Conservation (phyloP, 805 yeast species). For the Ogataea dorogensis region DNA sequence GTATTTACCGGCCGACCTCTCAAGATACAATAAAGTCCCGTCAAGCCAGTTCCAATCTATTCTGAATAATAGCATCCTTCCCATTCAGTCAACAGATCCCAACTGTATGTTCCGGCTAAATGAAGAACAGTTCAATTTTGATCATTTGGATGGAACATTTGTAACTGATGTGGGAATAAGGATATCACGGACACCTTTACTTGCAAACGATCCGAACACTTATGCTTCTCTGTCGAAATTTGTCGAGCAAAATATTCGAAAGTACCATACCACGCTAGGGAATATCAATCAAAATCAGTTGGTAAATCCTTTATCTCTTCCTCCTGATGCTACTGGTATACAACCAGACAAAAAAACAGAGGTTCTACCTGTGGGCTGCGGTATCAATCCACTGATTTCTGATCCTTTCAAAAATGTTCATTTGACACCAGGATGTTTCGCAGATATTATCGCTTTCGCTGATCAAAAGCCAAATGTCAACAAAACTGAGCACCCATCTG, state of each 20-base stretch:
- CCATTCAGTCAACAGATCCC: slow-evolving; percentile 36
- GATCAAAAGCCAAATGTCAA: background rate
- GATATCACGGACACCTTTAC: slow-evolving; percentile 37
- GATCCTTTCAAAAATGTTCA: slow-evolving; percentile 54
- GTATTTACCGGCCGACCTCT: slow-evolving; percentile 35
- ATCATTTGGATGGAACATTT: slow-evolving; percentile 32
- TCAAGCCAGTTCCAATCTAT: slow-evolving; percentile 29
- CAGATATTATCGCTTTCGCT: slow-evolving; percentile 26
- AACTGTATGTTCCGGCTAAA: slow-evolving; percentile 30
- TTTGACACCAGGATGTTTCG: slow-evolving; percentile 53
- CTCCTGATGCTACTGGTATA: slow-evolving; percentile 33
- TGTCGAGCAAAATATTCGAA: slow-evolving; percentile 42
- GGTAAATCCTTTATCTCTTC: slow-evolving; percentile 39
- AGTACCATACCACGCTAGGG: slow-evolving; percentile 36
- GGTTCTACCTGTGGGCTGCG: slow-evolving; percentile 47
- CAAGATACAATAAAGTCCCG: slow-evolving; percentile 26
- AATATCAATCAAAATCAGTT: slow-evolving; percentile 37
- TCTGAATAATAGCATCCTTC: slow-evolving; percentile 31
- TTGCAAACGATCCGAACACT: slow-evolving; percentile 45
- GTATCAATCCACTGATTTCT: slow-evolving; percentile 49
- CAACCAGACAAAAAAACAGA: slow-evolving; percentile 35
- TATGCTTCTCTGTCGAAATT: slow-evolving; percentile 53
- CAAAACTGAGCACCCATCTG: slow-evolving; percentile 1
- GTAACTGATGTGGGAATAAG: slow-evolving; percentile 33
- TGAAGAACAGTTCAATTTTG: slow-evolving; percentile 34